These are phyloP conservation scores for Hydnum rufescens DNA, from an alignment of 768 basidiomycete genomes.

Conservation along the genomic window DNA sequence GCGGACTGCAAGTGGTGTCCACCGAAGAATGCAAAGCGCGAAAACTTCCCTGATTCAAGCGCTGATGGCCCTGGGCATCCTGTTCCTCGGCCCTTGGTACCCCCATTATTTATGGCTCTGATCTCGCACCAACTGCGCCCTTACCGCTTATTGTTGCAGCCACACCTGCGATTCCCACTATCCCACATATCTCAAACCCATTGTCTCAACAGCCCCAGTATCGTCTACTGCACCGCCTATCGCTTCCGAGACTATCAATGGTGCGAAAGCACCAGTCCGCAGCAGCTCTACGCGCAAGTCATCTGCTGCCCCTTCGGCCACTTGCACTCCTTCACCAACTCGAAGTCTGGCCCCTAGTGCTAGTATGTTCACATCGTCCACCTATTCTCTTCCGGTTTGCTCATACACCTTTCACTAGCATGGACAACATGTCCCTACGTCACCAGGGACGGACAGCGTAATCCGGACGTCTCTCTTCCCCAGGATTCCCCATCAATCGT, in stretches of 20 bases:
- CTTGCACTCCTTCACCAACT: slow-evolving; percentile 33
- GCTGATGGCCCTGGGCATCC: no score
- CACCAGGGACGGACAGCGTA: slow-evolving; percentile 37
- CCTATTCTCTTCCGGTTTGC: not conserved
- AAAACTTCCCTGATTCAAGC: no score
- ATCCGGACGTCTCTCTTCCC: slow-evolving; percentile 39
- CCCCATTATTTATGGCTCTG: not conserved
- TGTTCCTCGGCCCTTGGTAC: no score
- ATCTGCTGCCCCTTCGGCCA: slow-evolving; percentile 5
- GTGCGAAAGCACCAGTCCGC: not conserved
- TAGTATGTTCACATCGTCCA: slow-evolving; percentile 20
- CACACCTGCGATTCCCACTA: not conserved
- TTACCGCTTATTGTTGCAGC: no score
- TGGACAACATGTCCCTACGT: slow-evolving; percentile 41
- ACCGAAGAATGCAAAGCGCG: no score
- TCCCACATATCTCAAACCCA: not conserved
- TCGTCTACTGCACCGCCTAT: not conserved
- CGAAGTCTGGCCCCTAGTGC: slow-evolving; percentile 29
- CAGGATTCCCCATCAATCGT: slow-evolving; percentile 22
- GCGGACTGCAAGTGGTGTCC: slow-evolving; percentile 34
- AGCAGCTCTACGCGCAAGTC: no score
- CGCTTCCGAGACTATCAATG: not conserved
- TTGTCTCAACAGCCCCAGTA: not conserved
- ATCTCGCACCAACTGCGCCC: no score
- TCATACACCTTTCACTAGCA: slow-evolving; percentile 27